Base-by-base conservation (phyloP, 768 basidiomycete genomes). In the Dentipellis sp. region DNA sequence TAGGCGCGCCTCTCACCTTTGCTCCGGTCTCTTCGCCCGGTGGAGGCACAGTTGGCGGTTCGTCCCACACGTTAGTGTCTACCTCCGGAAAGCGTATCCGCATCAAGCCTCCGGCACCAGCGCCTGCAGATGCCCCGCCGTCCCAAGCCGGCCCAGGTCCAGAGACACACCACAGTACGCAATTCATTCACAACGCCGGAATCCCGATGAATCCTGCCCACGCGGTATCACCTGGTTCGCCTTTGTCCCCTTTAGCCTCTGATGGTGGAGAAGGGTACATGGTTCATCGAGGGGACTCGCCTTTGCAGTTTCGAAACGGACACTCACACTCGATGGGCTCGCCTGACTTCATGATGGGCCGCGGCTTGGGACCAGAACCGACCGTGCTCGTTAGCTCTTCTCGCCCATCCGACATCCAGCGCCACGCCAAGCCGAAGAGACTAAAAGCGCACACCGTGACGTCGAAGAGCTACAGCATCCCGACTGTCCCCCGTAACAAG, bases 401-500 rank as follows among this genome's bases (percentile, higher is more conserved):
- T 62, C 40, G 57, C 66, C 12, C 71, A 72, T 39, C 67, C 59
- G n/a, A 78, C 65, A 62, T 66, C 37, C 68, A 67, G 58, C 76
- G 80, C 9, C 74, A 75, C 34, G 76, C 78, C 9, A 91, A 88
- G 62, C 84, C 87, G 1, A 92, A 91, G 59, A 76, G 88, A 6
- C 71, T 89, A 21, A 91, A 90, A 67, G 82, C 88, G 45, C 88
- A 91, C 64, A 87, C 85, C 1, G 85, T 93, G 35, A 86, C 84
- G 3, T 83, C 83, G 61, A 86, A 84, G 69, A 86, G 77, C 66
- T 84, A 78, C 62, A 85, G 80, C 63, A 91, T 93, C 50, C 89
- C 90, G 0, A 80, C 80, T 61, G 85, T 93, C 2, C 87, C 88
- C 2, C 78, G 90, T 7, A 87, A 91, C 63, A 84, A 80, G 66